Base-by-base conservation (phyloP, 768 basidiomycete species). In the Boletus reticuloceps region DNA sequence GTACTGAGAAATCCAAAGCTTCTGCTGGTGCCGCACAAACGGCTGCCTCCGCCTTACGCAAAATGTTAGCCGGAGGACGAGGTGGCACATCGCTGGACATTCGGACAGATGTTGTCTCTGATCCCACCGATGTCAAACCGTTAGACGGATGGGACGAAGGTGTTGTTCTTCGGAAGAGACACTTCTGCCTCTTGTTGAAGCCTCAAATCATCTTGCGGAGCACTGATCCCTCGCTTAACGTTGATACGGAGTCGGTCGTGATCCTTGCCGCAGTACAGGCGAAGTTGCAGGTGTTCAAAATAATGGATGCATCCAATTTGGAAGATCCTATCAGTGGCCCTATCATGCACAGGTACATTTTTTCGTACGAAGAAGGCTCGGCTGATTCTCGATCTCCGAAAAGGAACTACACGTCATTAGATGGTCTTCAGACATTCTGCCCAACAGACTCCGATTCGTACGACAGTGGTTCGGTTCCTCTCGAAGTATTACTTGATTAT, bases 401-500 rank as follows among this genome's bases (percentile, higher is more conserved):
- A 58, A 94, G 93, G 72, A 94, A 84, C 45, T 93, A 89, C 61
- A 85, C 84, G 12, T 79, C 83, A 6, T 72, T 97, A 51, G 84
- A 83, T 48, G 91, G 91, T 2, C 77, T 98, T 32, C 95, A 98
- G 70, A 83, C 86, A 9, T 98, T 96, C 73, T 86, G 89, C 38
- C 95, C 95, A 1, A 77, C 78, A 2, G 64, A 72, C 31, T 58
- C 68, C 12, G 66, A 72, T 46, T 64, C 70, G n/a, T 74, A 73
- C 7, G 74, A 73, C 22, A 77, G 78, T 68, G 79, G 79, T 14
- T 79, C 78, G 52, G 84, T 98, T 27, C 95, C 95, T n/a, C 77
- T 94, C 22, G 95, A 98, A 72, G 89, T 94, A 40, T 72, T 95
- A 49, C 83, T 96, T 53, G 94, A 98, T 72, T 79, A 86, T 49